Base-by-base conservation (phyloP, 257 asterid genomes). In the Penstemon davidsonii region DNA sequence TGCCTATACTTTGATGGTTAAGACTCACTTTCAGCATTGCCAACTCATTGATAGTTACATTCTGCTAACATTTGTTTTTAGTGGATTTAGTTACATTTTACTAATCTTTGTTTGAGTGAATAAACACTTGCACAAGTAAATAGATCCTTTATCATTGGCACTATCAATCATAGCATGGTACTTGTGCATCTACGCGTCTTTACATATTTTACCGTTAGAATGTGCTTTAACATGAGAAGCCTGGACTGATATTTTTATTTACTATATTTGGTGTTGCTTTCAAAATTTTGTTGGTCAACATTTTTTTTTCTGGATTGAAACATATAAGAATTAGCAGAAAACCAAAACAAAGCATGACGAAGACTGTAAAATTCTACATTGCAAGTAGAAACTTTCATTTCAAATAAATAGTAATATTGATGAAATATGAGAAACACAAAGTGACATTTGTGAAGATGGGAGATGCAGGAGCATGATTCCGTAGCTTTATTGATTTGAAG, bases 1-100 rank as follows among this genome's bases (percentile, higher is more conserved):
- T 75, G 64, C 72, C 69, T 73, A 67, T 72, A 75, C 75, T 70
- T 59, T 72, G 73, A 73, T 80, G 66, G 72, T 81, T 68, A 65
- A 68, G 52, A 65, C 75, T 80, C 67, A 50, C 72, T 71, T 54
- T 67, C 68, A 52, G 73, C 67, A 40, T 57, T 68, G 55, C 54
- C 69, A 63, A 43, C 73, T 61, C 47, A 42, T 69, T 66, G 57
- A 45, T 38, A 60, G 60, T 72, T 12, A 53, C 60, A 50, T 15
- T 44, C 6, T 47, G 45, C 36, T 55, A 41, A 59, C 7, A 55
- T 62, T 18, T 40, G 57, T 51, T 76, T 67, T 51, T 8, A 40
- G 42, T 71, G 49, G 66, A 45, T 25, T 1, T 25, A 25, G 33
- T 25, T 25, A 25, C 33, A 25, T 25, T 25, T 25, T 25, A 2